Percentiles rank a stretch among this genome's conserved stretches.
These are phyloP conservation scores for Pinus albicaulis DNA, from an alignment of 75 land plant genomes.

Conservation along the genomic window DNA sequence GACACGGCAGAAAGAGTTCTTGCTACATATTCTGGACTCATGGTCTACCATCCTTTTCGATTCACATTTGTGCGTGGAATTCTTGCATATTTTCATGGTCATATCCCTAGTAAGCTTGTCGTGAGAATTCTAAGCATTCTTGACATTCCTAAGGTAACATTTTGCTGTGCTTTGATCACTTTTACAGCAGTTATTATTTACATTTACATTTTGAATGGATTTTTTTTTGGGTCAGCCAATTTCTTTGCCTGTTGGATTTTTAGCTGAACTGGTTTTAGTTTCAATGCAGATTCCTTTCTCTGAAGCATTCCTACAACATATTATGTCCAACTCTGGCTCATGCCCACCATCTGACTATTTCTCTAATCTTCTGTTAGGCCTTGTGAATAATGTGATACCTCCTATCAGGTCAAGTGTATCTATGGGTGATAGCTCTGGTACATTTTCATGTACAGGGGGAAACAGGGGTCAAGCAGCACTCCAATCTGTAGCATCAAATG, in stretches of 20 bases:
- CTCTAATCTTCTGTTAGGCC: conserved; percentile 70
- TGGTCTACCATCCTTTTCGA: conserved; percentile 77
- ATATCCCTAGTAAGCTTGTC: conserved; percentile 87
- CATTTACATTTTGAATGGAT: not conserved
- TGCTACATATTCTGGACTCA: conserved; percentile 49
- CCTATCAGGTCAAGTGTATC: conserved; percentile 50
- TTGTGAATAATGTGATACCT: conserved; percentile 91
- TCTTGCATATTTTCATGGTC: conserved; percentile 97
- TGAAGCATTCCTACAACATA: conserved; percentile 78
- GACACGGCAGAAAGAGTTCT: conserved; percentile 89
- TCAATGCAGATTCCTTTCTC: conserved; percentile 86
- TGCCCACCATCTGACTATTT: conserved; percentile 86
- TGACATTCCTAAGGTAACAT: conserved; percentile 76
- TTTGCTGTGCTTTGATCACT: conserved; percentile 4
- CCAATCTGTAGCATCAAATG: conserved; percentile 40
- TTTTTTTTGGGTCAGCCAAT: not conserved
- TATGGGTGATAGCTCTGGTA: conserved; percentile 38
- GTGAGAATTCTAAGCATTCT: conserved; percentile 76
- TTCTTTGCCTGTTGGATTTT: not conserved
- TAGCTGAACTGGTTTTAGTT: conserved; percentile 6
- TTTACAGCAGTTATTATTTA: not conserved
- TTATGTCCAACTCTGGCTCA: conserved; percentile 49
- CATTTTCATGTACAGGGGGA: conserved; percentile 24
- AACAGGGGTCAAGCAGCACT: conserved; percentile 48
- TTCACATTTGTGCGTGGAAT: conserved; percentile 98